phyloP scores from a whole-genome alignment of 805 yeast genomes.

The Blastobotrys muscicola region DNA sequence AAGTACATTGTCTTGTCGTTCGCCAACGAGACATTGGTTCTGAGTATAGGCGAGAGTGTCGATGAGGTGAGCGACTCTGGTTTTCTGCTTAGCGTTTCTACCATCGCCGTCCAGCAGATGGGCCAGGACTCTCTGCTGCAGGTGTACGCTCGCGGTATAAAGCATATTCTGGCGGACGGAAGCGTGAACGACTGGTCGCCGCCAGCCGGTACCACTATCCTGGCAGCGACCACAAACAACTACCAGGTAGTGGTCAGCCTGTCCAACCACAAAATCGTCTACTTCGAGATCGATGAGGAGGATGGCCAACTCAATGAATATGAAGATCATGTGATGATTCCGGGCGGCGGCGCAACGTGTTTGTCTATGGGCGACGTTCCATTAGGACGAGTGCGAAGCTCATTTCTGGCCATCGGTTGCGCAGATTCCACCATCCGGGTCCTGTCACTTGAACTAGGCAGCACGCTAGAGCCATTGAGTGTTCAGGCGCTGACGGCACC shows the following conservation, averaged over 20 bases:
- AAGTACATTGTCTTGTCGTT: conserved; percentile 58
- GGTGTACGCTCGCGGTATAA: conserved; percentile 59
- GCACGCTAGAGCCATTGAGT: conserved; percentile 50
- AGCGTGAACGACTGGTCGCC: conserved; percentile 65
- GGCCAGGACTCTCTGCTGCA: conserved; percentile 61
- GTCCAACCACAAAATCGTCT: conserved; percentile 64
- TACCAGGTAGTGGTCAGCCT: conserved; percentile 64
- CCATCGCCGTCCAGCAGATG: conserved; percentile 61
- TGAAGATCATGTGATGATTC: conserved; percentile 49
- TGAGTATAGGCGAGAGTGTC: conserved; percentile 71
- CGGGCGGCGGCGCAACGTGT: conserved; percentile 37
- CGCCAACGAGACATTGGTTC: conserved; percentile 56
- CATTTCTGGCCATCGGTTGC: conserved; percentile 60
- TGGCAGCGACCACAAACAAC: conserved; percentile 50
- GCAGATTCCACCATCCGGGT: conserved; percentile 63
- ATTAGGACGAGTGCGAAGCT: conserved; percentile 38
- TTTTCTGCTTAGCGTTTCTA: conserved; percentile 44
- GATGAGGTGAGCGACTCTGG: conserved; percentile 66
- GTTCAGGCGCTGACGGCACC: conserved; percentile 58
- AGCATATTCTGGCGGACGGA: conserved; percentile 38
- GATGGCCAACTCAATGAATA: conserved; percentile 61
- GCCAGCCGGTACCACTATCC: conserved; percentile 62
- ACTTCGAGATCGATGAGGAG: conserved; percentile 64
- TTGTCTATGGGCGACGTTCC: conserved; percentile 42
- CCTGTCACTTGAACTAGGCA: conserved; percentile 49